Conservation (phyloP, 768 basidiomycete species). For the Macrolepiota fuliginosa region DNA sequence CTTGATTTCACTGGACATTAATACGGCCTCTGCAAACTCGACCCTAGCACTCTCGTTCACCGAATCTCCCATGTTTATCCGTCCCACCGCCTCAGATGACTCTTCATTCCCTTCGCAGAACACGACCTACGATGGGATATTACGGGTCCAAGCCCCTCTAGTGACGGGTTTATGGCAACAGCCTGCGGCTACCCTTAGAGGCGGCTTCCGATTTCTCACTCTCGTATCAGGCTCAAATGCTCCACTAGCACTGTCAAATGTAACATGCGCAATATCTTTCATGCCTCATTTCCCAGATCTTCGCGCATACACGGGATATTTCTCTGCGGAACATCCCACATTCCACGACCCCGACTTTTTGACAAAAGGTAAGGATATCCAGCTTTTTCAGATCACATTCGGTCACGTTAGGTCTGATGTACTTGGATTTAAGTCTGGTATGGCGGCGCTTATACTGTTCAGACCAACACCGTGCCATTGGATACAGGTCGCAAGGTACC, state of each 20-base stretch:
- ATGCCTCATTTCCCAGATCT: conserved; percentile 51
- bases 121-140: conserved; percentile 41
- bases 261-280: conserved; percentile 50
- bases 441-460: conserved; percentile 60
- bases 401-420: neutral
- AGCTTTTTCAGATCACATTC: neutral
- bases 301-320: conserved; percentile 51
- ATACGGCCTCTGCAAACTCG: conserved; percentile 27
- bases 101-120: conserved; percentile 45
- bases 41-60: conserved; percentile 53
- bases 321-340: conserved; percentile 41
- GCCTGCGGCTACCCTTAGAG: conserved; percentile 40
- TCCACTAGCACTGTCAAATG: conserved; percentile 42
- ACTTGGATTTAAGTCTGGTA: conserved; percentile 44
- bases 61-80: conserved; percentile 54
- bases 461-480: conserved; percentile 51
- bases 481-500: conserved; percentile 50
- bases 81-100: conserved; percentile 51
- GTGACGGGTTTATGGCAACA: conserved; percentile 44
- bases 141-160: conserved; percentile 34
- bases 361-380: conserved; percentile 39
- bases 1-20: conserved; percentile 46
- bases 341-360: conserved; percentile 47
- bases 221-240: conserved; percentile 35
- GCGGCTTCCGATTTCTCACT: conserved; percentile 54